Evolutionary conservation across 345 rosid species (phyloP).

Genomic region (Barbarea vulgaris): DNA sequence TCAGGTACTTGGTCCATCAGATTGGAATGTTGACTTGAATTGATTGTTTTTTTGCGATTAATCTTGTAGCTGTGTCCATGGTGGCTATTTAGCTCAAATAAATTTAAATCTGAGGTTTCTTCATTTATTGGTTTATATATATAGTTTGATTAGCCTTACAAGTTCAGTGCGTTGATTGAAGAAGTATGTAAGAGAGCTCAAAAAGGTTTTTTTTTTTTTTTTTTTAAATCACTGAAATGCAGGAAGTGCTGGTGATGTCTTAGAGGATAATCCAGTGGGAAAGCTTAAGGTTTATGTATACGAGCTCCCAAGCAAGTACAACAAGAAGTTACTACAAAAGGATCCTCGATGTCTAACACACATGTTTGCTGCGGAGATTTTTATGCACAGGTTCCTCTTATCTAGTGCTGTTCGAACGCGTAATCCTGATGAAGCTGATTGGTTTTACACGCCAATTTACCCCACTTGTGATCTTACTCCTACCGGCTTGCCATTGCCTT

Average conservation of each 20-base stretch:
- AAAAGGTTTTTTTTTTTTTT: neutral
- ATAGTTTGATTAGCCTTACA: neutral
- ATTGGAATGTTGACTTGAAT: neutral
- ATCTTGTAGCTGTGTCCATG: neutral
- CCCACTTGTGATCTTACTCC: conserved; percentile 98
- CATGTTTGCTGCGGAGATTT: conserved; percentile 98
- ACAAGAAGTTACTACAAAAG: conserved; percentile 86
- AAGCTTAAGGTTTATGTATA: conserved; percentile 83
- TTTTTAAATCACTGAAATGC: conserved; percentile 8
- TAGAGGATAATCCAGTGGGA: conserved; percentile 96
- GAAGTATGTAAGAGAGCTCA: neutral
- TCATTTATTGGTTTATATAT: neutral
- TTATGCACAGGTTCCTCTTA: conserved; percentile 85
- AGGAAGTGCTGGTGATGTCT: conserved; percentile 98
- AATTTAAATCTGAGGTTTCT: neutral
- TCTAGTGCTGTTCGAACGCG: conserved; percentile 89
- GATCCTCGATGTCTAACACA: conserved; percentile 94
- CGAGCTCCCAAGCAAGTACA: conserved; percentile 95
- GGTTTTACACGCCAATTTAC: conserved; percentile 92
- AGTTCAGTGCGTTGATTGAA: neutral
- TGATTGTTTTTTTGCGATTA: neutral
- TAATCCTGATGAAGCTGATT: conserved; percentile 91
- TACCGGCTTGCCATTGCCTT: conserved; percentile 88
- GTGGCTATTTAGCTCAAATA: neutral
- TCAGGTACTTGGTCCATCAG: conserved; percentile 51